Conservation (phyloP, 768 basidiomycete species). For the Suillus hirtellus region DNA sequence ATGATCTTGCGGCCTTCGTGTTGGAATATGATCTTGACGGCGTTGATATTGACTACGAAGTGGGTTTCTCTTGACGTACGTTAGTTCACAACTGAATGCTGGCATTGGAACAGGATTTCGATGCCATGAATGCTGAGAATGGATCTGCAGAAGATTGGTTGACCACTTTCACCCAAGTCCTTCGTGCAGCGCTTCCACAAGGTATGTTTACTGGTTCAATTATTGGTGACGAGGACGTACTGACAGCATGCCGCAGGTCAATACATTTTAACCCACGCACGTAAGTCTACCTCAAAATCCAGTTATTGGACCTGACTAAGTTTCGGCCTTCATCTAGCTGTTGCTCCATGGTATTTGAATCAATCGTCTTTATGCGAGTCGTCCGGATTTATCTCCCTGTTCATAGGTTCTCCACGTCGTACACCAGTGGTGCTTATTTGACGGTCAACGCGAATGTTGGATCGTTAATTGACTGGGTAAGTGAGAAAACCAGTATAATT, state of each 20-base stretch:
- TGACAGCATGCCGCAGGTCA: constrained; percentile 12
- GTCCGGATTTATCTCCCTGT: not conserved
- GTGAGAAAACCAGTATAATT: not conserved
- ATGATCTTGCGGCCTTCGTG: constrained; percentile 66
- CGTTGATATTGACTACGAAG: constrained; percentile 75
- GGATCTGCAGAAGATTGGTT: constrained; percentile 52
- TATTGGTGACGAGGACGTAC: not conserved
- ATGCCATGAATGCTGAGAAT: constrained; percentile 52
- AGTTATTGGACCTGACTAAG: not conserved
- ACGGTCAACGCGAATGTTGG: constrained; percentile 40
- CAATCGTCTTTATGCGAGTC: not conserved
- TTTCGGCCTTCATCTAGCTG: constrained; percentile 28
- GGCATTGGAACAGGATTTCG: constrained; percentile 50
- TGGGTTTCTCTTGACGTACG: constrained; percentile 16
- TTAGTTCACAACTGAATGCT: constrained; percentile 2
- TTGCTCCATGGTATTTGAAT: constrained; percentile 41
- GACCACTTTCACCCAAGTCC: constrained; percentile 30
- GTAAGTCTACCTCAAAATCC: constrained; percentile 33
- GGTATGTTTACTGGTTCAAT: constrained; percentile 4
- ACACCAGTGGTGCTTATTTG: constrained; percentile 41
- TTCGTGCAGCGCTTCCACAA: constrained; percentile 32
- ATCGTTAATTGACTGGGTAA: constrained; percentile 46
- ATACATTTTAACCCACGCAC: constrained; percentile 37
- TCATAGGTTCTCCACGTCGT: constrained; percentile 37
- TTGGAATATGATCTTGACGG: constrained; percentile 63